phyloP scores from a whole-genome alignment of 2,329 filamentous ascomycete species.

The Botrytis elliptica region DNA sequence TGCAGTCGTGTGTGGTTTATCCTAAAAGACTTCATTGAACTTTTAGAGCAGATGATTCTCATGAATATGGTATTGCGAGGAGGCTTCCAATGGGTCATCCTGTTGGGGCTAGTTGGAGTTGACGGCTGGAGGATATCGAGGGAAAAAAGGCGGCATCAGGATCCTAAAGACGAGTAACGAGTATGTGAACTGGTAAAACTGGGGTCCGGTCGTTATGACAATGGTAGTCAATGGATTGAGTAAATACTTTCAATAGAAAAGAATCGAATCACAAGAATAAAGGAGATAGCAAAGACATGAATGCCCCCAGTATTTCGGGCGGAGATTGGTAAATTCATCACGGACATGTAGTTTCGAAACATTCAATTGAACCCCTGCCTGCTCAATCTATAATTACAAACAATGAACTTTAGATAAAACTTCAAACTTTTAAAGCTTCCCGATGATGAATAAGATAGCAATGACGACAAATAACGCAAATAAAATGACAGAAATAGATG shows the following conservation, averaged over 20 bases:
- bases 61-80: background rate
- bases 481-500: background rate
- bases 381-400: background rate
- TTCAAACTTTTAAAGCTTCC: background rate
- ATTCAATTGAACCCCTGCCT: background rate
- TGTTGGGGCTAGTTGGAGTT: too few species aligned
- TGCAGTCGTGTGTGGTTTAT: slow-evolving; percentile 25
- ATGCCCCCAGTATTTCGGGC: background rate
- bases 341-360: background rate
- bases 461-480: background rate
- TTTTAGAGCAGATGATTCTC: background rate
- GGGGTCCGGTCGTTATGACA: too few species aligned
- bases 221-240: rapidly evolving
- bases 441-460: background rate
- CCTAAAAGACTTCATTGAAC: background rate
- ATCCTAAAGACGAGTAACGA: background rate
- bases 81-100: background rate
- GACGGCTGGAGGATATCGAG: background rate
- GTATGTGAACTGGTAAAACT: background rate
- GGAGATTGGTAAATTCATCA: background rate
- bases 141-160: background rate
- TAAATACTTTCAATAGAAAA: rapidly evolving
- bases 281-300: background rate
- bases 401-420: background rate
- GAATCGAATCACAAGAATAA: too few species aligned